Conservation (phyloP, 2,329 filamentous ascomycete species). For the Aotearoamyces nothofagi region DNA sequence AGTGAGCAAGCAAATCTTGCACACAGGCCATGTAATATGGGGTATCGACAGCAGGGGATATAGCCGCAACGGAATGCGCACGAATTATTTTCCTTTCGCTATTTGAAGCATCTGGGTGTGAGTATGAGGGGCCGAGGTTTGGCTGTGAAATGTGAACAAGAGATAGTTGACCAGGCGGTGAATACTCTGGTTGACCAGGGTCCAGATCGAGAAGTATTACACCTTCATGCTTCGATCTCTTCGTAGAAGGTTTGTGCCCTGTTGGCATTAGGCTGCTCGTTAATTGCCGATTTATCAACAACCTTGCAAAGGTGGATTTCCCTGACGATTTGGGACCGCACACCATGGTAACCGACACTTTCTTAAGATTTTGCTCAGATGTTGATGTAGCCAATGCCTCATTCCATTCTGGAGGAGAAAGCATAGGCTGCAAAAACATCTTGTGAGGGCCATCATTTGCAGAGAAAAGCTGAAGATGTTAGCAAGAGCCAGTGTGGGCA, state of each 20-base stretch:
- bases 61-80: slow-evolving; percentile 50
- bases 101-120: slow-evolving; percentile 32
- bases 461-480: slow-evolving; percentile 31
- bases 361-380: slow-evolving; percentile 19
- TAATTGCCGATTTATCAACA: slow-evolving; percentile 51
- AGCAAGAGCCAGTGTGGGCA: slow-evolving; percentile 9
- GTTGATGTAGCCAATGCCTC: slow-evolving; percentile 19
- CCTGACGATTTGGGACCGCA: slow-evolving; percentile 59
- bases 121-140: slow-evolving; percentile 53
- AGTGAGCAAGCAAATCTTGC: slow-evolving; percentile 44
- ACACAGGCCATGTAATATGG: slow-evolving; percentile 51
- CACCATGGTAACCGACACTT: slow-evolving; percentile 34
- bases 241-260: slow-evolving; percentile 12
- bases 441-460: slow-evolving; percentile 35
- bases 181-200: slow-evolving; percentile 63
- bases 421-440: slow-evolving; percentile 35
- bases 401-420: slow-evolving; percentile 45
- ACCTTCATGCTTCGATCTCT: slow-evolving; percentile 8
- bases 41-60: slow-evolving; percentile 49
- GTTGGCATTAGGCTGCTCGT: slow-evolving; percentile 8
- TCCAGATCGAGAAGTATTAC: slow-evolving; percentile 55
- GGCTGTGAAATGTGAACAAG: slow-evolving; percentile 44
- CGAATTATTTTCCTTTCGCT: slow-evolving; percentile 29
- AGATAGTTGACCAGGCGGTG: slow-evolving; percentile 53
- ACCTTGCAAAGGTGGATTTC: slow-evolving; percentile 58